Percentiles rank a stretch among this genome's conserved stretches.
Evolutionary conservation across 768 basidiomycete species (phyloP).

Genomic region (Leucogyrophana mollusca): DNA sequence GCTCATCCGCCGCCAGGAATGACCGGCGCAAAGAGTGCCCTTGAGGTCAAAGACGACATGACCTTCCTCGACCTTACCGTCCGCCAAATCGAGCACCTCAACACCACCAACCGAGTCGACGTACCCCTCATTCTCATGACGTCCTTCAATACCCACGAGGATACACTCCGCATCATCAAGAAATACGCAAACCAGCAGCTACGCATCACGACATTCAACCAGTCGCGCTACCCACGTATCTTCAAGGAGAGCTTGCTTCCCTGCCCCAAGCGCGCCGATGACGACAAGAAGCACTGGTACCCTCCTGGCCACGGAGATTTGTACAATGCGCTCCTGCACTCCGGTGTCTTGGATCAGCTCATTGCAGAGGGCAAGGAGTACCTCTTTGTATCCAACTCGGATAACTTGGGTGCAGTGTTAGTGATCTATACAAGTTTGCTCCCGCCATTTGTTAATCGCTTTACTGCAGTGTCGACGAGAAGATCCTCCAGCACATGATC

Average conservation of each 20-base stretch:
- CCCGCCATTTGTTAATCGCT: slow-evolving; percentile 3
- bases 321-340: slow-evolving; percentile 69
- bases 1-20: slow-evolving; percentile 34
- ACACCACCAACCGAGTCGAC: slow-evolving; percentile 58
- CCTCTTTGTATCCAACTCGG: slow-evolving; percentile 77
- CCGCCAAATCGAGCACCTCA: slow-evolving; percentile 68
- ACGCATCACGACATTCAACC: slow-evolving; percentile 69
- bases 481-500: slow-evolving; percentile 67
- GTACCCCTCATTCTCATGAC: slow-evolving; percentile 83
- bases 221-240: slow-evolving; percentile 74
- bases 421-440: slow-evolving; percentile 12
- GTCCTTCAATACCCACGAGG: slow-evolving; percentile 79
- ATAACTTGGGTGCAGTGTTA: slow-evolving; percentile 69
- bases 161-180: slow-evolving; percentile 75
- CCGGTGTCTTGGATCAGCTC: slow-evolving; percentile 71
- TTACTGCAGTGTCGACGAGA: slow-evolving; percentile 56
- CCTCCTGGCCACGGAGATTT: slow-evolving; percentile 77
- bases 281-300: slow-evolving; percentile 74
- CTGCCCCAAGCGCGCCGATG: slow-evolving; percentile 51
- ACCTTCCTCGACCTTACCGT: slow-evolving; percentile 68
- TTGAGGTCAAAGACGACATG: slow-evolving; percentile 74
- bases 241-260: slow-evolving; percentile 68
- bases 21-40: slow-evolving; percentile 66
- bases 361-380: slow-evolving; percentile 73
- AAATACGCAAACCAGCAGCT: slow-evolving; percentile 81